These are phyloP conservation scores for Cardiospermum halicacabum DNA, from an alignment of 345 rosid species.

Conservation along the genomic window DNA sequence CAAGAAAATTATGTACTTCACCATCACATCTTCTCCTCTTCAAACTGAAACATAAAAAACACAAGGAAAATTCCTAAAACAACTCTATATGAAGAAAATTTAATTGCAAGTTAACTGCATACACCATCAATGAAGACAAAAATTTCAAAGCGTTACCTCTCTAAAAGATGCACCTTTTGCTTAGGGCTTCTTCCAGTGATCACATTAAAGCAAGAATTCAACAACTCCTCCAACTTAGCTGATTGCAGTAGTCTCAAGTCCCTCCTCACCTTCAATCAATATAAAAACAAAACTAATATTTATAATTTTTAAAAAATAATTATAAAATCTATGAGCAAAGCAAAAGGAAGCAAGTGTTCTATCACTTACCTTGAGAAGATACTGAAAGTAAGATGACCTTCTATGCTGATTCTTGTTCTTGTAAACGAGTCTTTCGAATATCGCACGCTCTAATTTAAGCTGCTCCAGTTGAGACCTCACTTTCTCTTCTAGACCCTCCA, in stretches of 20 bases:
- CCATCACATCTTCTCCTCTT: slow-evolving; percentile 57
- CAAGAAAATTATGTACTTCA: slow-evolving; percentile 66
- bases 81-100: not conserved
- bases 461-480: slow-evolving; percentile 43
- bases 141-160: slow-evolving; percentile 53
- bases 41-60: slow-evolving; percentile 38
- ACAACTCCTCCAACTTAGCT: slow-evolving; percentile 52
- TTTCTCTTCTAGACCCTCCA: slow-evolving; percentile 49
- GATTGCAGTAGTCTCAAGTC: slow-evolving; percentile 74
- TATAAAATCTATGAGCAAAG: not conserved
- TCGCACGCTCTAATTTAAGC: slow-evolving; percentile 50
- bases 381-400: slow-evolving; percentile 81
- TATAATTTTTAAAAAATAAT: too few species aligned
- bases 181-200: slow-evolving; percentile 52
- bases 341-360: not conserved
- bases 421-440: slow-evolving; percentile 76
- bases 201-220: slow-evolving; percentile 66
- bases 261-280: slow-evolving; percentile 63
- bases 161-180: slow-evolving; percentile 70
- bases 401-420: slow-evolving; percentile 96
- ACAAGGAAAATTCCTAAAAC: not conserved
- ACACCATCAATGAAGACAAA: not conserved
- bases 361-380: slow-evolving; percentile 63
- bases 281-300: not conserved
- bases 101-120: not conserved